phyloP scores from a whole-genome alignment of 2,329 filamentous ascomycete genomes.

The Aspergillus intermedius region DNA sequence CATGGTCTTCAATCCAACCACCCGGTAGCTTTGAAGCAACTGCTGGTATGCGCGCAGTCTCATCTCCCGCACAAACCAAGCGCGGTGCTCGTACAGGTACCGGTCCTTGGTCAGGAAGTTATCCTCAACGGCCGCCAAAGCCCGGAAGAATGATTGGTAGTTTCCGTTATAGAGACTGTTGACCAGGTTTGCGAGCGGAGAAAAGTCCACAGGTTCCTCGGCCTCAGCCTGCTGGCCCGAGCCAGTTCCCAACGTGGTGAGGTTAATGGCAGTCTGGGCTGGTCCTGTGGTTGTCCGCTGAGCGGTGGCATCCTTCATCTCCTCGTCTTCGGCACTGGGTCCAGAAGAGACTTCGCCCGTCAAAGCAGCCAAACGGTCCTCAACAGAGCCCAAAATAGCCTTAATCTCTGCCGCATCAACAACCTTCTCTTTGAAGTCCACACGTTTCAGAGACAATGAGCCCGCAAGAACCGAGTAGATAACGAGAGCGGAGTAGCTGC shows the following conservation, averaged over 20 bases:
- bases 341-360: constrained; percentile 75
- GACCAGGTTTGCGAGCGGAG: constrained; percentile 77
- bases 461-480: constrained; percentile 94
- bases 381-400: constrained; percentile 83
- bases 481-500: constrained; percentile 90
- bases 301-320: constrained; percentile 59
- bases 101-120: constrained; percentile 90
- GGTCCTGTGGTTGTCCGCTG: constrained; percentile 46
- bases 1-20: constrained; percentile 96
- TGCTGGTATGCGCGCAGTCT: constrained; percentile 92
- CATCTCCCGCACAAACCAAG: constrained; percentile 99
- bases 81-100: constrained; percentile 90
- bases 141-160: constrained; percentile 90
- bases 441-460: constrained; percentile 87
- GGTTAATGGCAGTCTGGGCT: constrained; percentile 72
- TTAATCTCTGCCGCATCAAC: constrained; percentile 98
- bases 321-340: constrained; percentile 67
- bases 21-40: constrained; percentile 91
- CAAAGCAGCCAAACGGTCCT: constrained; percentile 79
- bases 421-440: constrained; percentile 98
- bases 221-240: constrained; percentile 62
- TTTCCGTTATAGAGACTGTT: constrained; percentile 87
- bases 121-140: constrained; percentile 83
- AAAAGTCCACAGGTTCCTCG: constrained; percentile 82
- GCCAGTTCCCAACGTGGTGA: constrained; percentile 71